These are phyloP conservation scores for Cladosporium halotolerans DNA, from an alignment of 2,329 filamentous ascomycete species.

Conservation along the genomic window DNA sequence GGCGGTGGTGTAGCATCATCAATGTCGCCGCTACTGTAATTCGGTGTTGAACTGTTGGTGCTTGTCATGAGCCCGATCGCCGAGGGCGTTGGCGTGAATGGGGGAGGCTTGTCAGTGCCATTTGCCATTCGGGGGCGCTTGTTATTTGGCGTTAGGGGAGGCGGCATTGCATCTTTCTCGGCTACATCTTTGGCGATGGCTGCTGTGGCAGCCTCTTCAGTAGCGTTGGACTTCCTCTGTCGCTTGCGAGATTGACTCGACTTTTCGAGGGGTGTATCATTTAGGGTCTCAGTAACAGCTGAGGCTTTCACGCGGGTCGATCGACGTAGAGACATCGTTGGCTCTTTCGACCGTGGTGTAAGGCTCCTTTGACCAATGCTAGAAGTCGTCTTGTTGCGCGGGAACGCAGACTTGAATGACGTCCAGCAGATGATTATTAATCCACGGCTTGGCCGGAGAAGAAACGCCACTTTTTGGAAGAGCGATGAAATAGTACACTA, in stretches of 20 bases:
- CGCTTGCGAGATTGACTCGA: slow-evolving; percentile 19
- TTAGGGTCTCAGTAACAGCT: neutral
- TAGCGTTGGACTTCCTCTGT: slow-evolving; percentile 17
- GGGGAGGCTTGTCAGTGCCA: slow-evolving; percentile 28
- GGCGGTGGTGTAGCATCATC: slow-evolving; percentile 29
- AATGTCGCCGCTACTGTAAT: slow-evolving; percentile 36
- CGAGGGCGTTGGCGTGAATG: slow-evolving; percentile 45
- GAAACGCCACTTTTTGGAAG: neutral
- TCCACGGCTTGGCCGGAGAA: neutral
- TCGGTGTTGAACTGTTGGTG: slow-evolving; percentile 20
- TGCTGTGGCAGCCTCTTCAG: slow-evolving; percentile 13
- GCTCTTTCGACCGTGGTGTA: too few relatives aligned
- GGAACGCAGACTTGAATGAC: too few relatives aligned
- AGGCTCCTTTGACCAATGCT: too few relatives aligned
- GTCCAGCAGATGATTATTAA: neutral
- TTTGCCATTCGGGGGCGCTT: slow-evolving; percentile 25
- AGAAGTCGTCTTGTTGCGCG: too few relatives aligned
- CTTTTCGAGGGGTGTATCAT: slow-evolving; percentile 5
- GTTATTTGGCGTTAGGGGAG: slow-evolving; percentile 27
- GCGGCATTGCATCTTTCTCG: slow-evolving; percentile 18
- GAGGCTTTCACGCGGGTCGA: slow-evolving; percentile 40
- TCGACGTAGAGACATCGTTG: slow-evolving; percentile 47
- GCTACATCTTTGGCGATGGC: slow-evolving; percentile 10
- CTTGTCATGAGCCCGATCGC: slow-evolving; percentile 43
- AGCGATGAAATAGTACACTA: too few relatives aligned